Base-by-base conservation (phyloP, 306 rosid species). In the Pyrus bretschneideri region DNA sequence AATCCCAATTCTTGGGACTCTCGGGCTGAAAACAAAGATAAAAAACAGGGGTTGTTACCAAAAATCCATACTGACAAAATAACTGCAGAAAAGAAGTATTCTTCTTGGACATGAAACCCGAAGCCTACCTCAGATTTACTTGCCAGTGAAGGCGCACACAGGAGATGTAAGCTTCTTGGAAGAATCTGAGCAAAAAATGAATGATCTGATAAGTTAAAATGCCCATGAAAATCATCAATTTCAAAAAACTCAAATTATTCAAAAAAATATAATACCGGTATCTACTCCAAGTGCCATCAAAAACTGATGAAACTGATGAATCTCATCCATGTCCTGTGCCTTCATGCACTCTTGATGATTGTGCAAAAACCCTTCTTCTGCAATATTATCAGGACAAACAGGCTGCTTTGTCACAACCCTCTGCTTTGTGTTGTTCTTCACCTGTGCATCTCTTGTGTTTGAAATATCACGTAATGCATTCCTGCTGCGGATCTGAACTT, bases 381-480 rank as follows among this genome's bases (percentile, higher is more conserved):
- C 87, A 67, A 86, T 83, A 62, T 79, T 77, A 81, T 22, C 45
- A 9, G 74, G 87, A 30, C 46, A 40, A 75, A 76, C 71, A 76
- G 68, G 69, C 51, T 81, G 84, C 65, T 81, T 82, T 23, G 66
- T 35, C 66, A 70, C 63, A 11, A 46, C 76, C 68, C 77, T 76
- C 10, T 70, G 75, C 78, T 91, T 88, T 79, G 64, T 63, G 75
- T 59, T 77, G 27, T 64, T 80, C 45, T 82, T 89, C 42, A 54
- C 75, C 23, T 3, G 79, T 4, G 85, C 79, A 70, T 88, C 82
- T 59, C 59, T 77, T 1, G 86, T 76, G 82, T 91, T 91, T 74
- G 94, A 91, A 66, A 91, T 89, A 80, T 91, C 97, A 67, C 87
- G 73, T 64, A 91, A 92, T 0, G 90, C 90, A 60, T 79, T 85